Evolutionary conservation across 179 eudicot species (phyloP), one percentile per base, ranked within the genome.

Genomic region (Silene noctiflora): DNA sequence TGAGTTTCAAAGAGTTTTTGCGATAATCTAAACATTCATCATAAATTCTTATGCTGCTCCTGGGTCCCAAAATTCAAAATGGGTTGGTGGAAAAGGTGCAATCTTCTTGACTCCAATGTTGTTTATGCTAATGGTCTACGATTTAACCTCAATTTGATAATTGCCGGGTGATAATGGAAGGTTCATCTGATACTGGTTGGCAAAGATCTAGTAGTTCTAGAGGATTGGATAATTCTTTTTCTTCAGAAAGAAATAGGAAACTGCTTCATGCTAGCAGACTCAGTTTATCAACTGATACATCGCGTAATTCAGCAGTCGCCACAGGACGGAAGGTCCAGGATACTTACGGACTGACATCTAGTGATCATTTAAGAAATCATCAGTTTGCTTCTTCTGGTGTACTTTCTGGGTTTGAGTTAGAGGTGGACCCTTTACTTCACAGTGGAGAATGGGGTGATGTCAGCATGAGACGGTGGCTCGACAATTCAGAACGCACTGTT

Each of bases 401-500:
- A 56, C 60, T 56, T 59, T 73, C 81, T 25, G 86, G 81, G 65
- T 87, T 74, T 79, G 88, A 81, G 24, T 68, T 80, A 42, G 86
- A 78, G 6, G 76, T 81, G 78, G 84, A 83, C 75, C 85, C 95
- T n/a, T 74, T 79, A 75, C 65, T 78, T 80, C 88, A 80, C 39
- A 77, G 81, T 10, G 44, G 78, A 71, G 91, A 91, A 77, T 87
- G 85, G 80, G 87, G 79, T 60, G 97, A 93, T 82, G 84, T 89
- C 31, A 95, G 97, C 81, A 81, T 95, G 84, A 89, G 99, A 72
- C 88, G 89, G 70, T 95, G 99, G 99, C 76, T 95, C 76, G 96
- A 95, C 78, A 82, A 93, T 71, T 87, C 89, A 21, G 88, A 88
- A 75, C 90, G 98, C 64, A 39, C 82, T 1, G 85, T 95, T 53